Base-by-base conservation (phyloP, 176 grass and related monocot genomes). In the Lolium multiflorum region DNA sequence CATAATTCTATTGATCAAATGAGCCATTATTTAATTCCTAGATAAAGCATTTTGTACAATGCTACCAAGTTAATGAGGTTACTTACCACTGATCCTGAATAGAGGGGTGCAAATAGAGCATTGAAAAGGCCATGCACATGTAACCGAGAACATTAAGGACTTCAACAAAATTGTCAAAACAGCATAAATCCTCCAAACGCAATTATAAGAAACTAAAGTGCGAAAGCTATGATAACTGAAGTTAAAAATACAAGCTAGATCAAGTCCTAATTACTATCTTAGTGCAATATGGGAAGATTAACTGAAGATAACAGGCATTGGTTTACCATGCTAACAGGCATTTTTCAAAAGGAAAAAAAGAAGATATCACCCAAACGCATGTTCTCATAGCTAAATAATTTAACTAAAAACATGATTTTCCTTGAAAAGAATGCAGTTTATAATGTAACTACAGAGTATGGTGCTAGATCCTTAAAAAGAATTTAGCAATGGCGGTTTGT, bases 61-160 rank as follows among this genome's bases (percentile, higher is more conserved):
- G 57, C 9, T 22, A 81, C 14, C 88, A 26, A 89, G 13, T 78
- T 21, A 71, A 60, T 31, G 46, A 81, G 59, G 58, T 22, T 15
- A 85, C 17, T 92, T 94, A 96, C 96, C 93, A 92, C 88, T 77
- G 92, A 86, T 94, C 96, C 96, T 20, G 96, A 92, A 84, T 98
- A 98, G 66, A 98, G 92, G 44, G 96, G 93, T 24, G 96, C 93
- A 79, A 98, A 82, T 84, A 98, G 84, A 79, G 93, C 92, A 86
- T 98, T 98, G 92, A 98, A 98, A 81, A 98, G 90, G 26, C 96
- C 96, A 91, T 98, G 96, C 4, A 98, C 93, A 92, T 98, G 96
- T 98, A 96, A 64, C 79, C 84, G 69, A 35, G 69, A 37, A 78
- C 87, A 89, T 94, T 95, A 98, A 98, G 96, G 96, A 89, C 62